Evolutionary conservation across 176 grass and related monocot genomes (phyloP).

Genomic region (Oryza longistaminata): DNA sequence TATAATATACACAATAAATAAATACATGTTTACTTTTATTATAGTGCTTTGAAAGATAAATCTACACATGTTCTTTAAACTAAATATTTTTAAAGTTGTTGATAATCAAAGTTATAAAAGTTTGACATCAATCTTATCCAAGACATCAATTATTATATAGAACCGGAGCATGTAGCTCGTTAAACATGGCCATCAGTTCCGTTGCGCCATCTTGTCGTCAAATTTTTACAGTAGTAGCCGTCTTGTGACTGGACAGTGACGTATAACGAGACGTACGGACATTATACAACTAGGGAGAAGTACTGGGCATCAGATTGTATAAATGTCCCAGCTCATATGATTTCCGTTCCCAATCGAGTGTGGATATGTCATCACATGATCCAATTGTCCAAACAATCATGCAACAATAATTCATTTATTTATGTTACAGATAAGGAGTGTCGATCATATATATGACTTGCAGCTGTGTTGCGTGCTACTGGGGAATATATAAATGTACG

Average conservation of each 20-base stretch:
- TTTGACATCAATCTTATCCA: too few species aligned
- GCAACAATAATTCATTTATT: background rate
- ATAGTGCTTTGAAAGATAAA: too few species aligned
- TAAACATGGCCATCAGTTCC: too few species aligned
- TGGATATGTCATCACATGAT: background rate
- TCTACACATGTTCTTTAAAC: too few species aligned
- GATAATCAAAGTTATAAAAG: too few species aligned
- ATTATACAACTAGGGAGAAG: background rate
- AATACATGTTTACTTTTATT: too few species aligned
- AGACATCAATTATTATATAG: too few species aligned
- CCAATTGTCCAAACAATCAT: background rate
- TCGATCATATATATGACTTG: constrained; percentile 3
- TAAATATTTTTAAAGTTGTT: too few species aligned
- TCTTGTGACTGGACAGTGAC: constrained; percentile 5
- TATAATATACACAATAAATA: too few species aligned
- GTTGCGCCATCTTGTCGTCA: constrained; percentile 24
- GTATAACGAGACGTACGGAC: background rate
- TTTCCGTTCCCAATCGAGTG: constrained; percentile 21
- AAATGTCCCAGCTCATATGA: background rate
- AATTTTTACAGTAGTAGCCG: background rate
- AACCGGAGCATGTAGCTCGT: too few species aligned
- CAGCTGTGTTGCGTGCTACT: background rate
- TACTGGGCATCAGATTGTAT: constrained; percentile 3
- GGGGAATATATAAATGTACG: background rate
- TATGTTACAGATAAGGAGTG: background rate